Evolutionary conservation across 2,329 filamentous ascomycete genomes (phyloP).

Genomic region (Graphilbum sp.): DNA sequence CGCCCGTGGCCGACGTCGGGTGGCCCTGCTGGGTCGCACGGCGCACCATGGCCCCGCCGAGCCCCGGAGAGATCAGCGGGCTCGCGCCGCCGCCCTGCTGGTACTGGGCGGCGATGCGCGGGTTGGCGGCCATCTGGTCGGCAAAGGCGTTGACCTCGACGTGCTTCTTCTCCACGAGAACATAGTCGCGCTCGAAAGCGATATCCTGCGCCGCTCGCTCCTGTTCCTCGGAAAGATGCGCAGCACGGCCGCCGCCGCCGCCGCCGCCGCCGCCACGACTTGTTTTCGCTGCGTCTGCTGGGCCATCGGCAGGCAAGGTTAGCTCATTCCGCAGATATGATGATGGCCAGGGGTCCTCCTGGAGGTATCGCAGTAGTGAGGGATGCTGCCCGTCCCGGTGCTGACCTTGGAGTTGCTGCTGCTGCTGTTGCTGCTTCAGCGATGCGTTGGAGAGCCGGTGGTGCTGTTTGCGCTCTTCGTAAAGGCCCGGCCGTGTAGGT

Average conservation of each 20-base stretch:
- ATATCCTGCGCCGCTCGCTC: constrained; percentile 71
- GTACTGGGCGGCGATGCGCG: constrained; percentile 38
- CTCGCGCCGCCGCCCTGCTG: constrained; percentile 16
- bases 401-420: constrained; percentile 4
- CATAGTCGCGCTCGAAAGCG: constrained; percentile 84
- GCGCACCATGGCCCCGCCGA: constrained; percentile 47
- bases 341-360: constrained; percentile 18
- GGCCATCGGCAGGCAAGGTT: constrained; percentile 3
- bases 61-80: constrained; percentile 30
- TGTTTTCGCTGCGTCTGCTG: constrained; percentile 1
- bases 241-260: too few species aligned
- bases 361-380: neutral
- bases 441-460: constrained; percentile 25
- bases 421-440: constrained; percentile 13
- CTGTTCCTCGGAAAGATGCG: constrained; percentile 35
- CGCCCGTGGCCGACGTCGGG: constrained; percentile 52
- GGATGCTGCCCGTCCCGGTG: neutral
- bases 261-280: too few species aligned
- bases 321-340: constrained; percentile 20
- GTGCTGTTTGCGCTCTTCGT: constrained; percentile 23
- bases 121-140: constrained; percentile 80
- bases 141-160: constrained; percentile 96
- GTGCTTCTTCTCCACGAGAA: constrained; percentile 84
- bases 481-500: constrained; percentile 23
- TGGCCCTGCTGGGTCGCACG: constrained; percentile 64